Evolutionary conservation across 768 basidiomycete species (phyloP).

Genomic region (Serendipita sp.): DNA sequence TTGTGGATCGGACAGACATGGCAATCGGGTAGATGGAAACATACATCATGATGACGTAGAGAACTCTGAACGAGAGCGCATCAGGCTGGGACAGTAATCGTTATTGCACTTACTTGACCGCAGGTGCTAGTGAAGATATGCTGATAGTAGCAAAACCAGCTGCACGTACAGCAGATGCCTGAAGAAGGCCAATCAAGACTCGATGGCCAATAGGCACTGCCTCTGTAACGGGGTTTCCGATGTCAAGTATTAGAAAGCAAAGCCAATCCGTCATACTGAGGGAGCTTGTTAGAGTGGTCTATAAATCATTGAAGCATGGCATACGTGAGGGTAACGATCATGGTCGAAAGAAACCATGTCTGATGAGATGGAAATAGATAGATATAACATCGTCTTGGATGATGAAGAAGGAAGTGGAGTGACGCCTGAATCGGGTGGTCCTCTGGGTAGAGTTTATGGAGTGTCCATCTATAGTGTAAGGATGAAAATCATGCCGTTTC

Average conservation of each 20-base stretch:
- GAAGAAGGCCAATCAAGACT: conserved; percentile 59
- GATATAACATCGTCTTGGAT: conserved; percentile 79
- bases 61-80: conserved; percentile 32
- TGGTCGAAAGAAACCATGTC: conserved; percentile 71
- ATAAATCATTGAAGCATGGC: conserved; percentile 14
- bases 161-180: conserved; percentile 51
- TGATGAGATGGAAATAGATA: conserved; percentile 87
- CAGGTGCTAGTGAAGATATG: conserved; percentile 63
- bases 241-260: conserved; percentile 75
- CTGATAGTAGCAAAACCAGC: conserved; percentile 75
- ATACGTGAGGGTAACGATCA: conserved; percentile 56
- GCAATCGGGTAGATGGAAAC: conserved; percentile 23
- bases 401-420: conserved; percentile 81
- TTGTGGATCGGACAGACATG: conserved; percentile 67
- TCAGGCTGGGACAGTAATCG: not conserved
- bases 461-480: conserved; percentile 41
- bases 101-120: conserved; percentile 49
- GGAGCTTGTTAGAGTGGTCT: not conserved
- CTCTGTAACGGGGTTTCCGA: conserved; percentile 55
- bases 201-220: conserved; percentile 54
- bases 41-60: conserved; percentile 92
- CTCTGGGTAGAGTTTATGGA: conserved; percentile 43
- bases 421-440: conserved; percentile 57
- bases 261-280: conserved; percentile 70
- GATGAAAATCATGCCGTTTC: conserved; percentile 5